Base-by-base conservation (phyloP, 768 basidiomycete genomes). In the Tricholoma terreum region DNA sequence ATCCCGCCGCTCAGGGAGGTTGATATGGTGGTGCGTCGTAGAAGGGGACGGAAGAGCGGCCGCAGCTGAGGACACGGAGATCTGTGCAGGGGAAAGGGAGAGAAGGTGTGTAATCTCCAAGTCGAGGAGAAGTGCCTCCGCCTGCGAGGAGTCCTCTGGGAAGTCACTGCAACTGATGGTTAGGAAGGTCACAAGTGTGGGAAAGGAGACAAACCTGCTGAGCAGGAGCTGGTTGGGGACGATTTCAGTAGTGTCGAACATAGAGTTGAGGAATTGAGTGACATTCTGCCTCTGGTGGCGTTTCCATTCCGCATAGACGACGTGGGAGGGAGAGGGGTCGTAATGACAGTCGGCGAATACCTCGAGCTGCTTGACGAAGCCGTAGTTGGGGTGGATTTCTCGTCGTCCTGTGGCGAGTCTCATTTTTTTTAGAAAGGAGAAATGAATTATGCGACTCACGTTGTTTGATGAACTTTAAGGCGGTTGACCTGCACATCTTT, bases 361-460 rank as follows among this genome's bases (percentile, higher is more conserved):
- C 36, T 84, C 74, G 19, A 87, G 75, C 58, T 87, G 85, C 58
- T 76, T 84, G 65, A 84, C 66, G 63, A 87, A 87, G 1, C 79
- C 79, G 56, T 80, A 80, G 61, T 82, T 81, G 0, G 79, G 79
- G 53, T 78, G 77, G 2, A 75, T 68, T 30, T 72, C 67, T 1
- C 75, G 75, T 33, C 80, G 72, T 35, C 61, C 77, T 78, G 9
- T 34, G 27, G 1, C 8, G 12, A 50, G 14, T 12, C 38, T 14
- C 9, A 22, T 27, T n/a, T n/a, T n/a, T n/a, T n/a, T n/a, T 30
- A 27, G 11, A 14, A 4, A 7, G 5, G 22, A 15, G 27, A 9
- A 2, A 10, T 3, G 7, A 10, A 12, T 3, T 15, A 6, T 10
- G 12, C 11, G 30, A 50, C 77, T 64, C 66, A 84, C 84, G 70